Conservation (phyloP, 2,329 filamentous ascomycete genomes). For the Aspergillus intermedius region DNA sequence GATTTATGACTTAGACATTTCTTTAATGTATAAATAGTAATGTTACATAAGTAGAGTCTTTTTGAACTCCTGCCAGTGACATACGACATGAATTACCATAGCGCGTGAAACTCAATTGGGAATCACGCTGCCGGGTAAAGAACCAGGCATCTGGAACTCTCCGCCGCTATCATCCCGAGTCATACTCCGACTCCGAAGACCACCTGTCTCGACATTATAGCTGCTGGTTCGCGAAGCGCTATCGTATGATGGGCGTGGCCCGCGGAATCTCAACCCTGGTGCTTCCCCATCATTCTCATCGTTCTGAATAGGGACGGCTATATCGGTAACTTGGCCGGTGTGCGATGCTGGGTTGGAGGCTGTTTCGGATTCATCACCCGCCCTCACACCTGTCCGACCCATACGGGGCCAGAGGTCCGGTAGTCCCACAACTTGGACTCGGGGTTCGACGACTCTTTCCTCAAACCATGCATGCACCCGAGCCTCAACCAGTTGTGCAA, state of each 20-base stretch:
- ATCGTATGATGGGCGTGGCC: slow-evolving; percentile 23
- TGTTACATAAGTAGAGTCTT: background rate
- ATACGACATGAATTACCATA: background rate
- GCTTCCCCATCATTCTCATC: slow-evolving; percentile 18
- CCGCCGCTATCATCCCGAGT: slow-evolving; percentile 25
- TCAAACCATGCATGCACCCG: slow-evolving; percentile 62
- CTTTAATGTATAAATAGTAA: background rate
- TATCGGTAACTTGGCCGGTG: slow-evolving; percentile 23
- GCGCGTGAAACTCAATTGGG: slow-evolving; percentile 12
- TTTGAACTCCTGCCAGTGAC: background rate
- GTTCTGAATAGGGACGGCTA: slow-evolving; percentile 15
- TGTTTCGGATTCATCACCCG: slow-evolving; percentile 37
- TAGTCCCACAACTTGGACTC: slow-evolving; percentile 59
- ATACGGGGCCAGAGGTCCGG: slow-evolving; percentile 58
- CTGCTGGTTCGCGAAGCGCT: slow-evolving; percentile 28
- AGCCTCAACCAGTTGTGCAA: slow-evolving; percentile 59
- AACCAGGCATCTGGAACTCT: slow-evolving; percentile 35
- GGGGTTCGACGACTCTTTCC: slow-evolving; percentile 58
- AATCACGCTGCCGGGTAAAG: slow-evolving; percentile 25
- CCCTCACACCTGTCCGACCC: slow-evolving; percentile 40
- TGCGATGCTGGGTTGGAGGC: slow-evolving; percentile 26
- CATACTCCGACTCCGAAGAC: slow-evolving; percentile 26
- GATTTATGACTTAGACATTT: background rate
- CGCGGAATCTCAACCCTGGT: slow-evolving; percentile 31
- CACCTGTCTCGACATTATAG: slow-evolving; percentile 28